Evolutionary conservation across 768 basidiomycete species (phyloP), one percentile per base, ranked within the genome.

Genomic region (Lactifluus volemus): DNA sequence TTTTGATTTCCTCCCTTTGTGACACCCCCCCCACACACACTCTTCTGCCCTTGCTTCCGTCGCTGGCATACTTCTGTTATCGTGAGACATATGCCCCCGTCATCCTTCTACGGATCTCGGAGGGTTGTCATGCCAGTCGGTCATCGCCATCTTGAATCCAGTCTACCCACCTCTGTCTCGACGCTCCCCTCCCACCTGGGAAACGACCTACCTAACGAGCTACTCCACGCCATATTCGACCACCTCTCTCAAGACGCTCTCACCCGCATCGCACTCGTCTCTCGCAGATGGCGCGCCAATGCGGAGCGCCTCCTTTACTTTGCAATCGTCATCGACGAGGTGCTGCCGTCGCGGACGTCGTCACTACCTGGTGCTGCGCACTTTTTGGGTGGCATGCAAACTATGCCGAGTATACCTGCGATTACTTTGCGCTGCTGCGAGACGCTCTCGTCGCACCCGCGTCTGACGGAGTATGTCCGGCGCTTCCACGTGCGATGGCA

Each of bases 281-380:
- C 79, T n/a, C 74, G 68, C 49, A 68, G 61, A 55, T 75, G 68
- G 67, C 70, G 62, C 57, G 79, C 75, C 38, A 78, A 84, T 41
- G 83, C 82, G 2, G 84, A 85, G 69, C 80, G 80, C 58, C 67
- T 82, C 21, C 79, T 86, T 39, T 85, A 86, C 68, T 70, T 83
- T 11, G 75, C 76, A 54, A 74, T 84, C 61, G 65, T 65, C 62
- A 76, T 86, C 63, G 71, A 69, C 55, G 84, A 86, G 65, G 59
- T 68, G 30, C 69, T 85, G 53, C 75, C 77, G 53, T 74, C 77
- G 5, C 71, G 72, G 50, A 65, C 75, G 12, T 73, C 76, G 38
- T 36, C 34, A 38, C 38, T 11, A 1, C 50, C 12, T 9, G 5
- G 21, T 3, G 59, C 71, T 12, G 80, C 77, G 2, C 69, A 9